Evolutionary conservation across 805 yeast genomes (phyloP).

Genomic region (Zygosaccharomyces bailii): DNA sequence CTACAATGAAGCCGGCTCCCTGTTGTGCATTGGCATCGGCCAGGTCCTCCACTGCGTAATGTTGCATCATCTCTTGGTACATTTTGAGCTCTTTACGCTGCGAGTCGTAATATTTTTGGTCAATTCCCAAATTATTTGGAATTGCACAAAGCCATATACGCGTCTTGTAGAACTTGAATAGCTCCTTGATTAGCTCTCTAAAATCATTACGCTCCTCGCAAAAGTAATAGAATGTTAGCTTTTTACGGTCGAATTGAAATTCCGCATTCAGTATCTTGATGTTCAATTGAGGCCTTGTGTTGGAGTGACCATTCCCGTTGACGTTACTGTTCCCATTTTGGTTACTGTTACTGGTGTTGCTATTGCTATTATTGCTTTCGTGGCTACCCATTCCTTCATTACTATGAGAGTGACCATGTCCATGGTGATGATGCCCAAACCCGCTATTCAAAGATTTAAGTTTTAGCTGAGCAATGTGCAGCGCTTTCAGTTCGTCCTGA

Average conservation of each 20-base stretch:
- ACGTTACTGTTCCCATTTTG: conserved; percentile 27
- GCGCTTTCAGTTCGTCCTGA: conserved; percentile 69
- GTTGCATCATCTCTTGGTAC: conserved; percentile 37
- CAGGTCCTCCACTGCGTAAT: conserved; percentile 27
- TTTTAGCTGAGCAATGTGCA: conserved; percentile 58
- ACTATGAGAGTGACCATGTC: conserved; percentile 5
- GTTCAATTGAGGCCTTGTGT: conserved; percentile 38
- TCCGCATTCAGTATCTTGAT: conserved; percentile 70
- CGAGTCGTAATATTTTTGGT: conserved; percentile 32
- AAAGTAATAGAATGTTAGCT: conserved; percentile 66
- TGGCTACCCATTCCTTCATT: background rate
- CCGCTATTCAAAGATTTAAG: conserved; percentile 38
- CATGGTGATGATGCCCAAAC: conserved; percentile 22
- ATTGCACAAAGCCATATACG: conserved; percentile 84
- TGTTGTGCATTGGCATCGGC: conserved; percentile 21
- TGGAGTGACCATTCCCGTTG: conserved; percentile 29
- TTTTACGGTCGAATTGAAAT: conserved; percentile 77
- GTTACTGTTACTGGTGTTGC: conserved; percentile 25
- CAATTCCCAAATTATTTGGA: conserved; percentile 35
- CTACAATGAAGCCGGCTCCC: conserved; percentile 19
- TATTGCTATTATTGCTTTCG: conserved; percentile 10
- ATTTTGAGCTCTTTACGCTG: conserved; percentile 32
- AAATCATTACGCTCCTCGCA: conserved; percentile 68
- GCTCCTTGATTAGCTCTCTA: conserved; percentile 66
- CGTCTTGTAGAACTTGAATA: conserved; percentile 72